Base-by-base conservation (phyloP, 2,329 filamentous ascomycete genomes). In the Westerdykella sp. region DNA sequence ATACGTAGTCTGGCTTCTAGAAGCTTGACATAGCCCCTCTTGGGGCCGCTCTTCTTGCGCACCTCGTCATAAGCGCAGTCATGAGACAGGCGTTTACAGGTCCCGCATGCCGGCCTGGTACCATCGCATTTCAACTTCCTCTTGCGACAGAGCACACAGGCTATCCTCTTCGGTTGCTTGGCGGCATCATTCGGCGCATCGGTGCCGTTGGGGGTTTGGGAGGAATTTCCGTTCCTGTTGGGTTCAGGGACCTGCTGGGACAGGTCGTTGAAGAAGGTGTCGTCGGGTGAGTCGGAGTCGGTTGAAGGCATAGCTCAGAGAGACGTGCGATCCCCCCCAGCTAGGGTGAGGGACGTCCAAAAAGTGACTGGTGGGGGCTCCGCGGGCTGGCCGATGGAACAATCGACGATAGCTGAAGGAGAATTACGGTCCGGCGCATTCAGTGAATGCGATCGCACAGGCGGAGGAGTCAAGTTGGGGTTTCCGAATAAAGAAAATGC, bases 111-210 rank as follows among this genome's bases (percentile, higher is more conserved):
- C 16, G 90, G 90, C 50, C 85, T 83, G 41, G 78, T 73, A 31
- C 89, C 89, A 65, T 96, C 90, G 68, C 90, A 96, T 69, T 85
- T 85, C 54, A 96, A 74, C 71, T 97, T 97, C 63, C 91, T 79
- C 69, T 90, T 93, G 57, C 91, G 78, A 65, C 93, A 98, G 49
- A 97, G 83, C 62, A 95, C 87, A 66, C 93, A 98, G 31, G 93
- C 93, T 57, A 97, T 85, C 54, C 91, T 81, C 74, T 97, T 97
- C n/a, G 65, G 58, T 49, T 73, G 73, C 10, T 65, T 63, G 4
- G 65, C 46, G 32, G 60, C 57, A 25, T 56, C 59, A 54, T 77
- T 65, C 34, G 69, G 60, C 44, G 66, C 66, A 47, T 73, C 71
- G 46, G 71, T 70, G 43, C 64, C 59, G 42, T 65, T 60, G 53